Conservation (phyloP, 352 stramenopile species). For the Phytophthora pisi region DNA sequence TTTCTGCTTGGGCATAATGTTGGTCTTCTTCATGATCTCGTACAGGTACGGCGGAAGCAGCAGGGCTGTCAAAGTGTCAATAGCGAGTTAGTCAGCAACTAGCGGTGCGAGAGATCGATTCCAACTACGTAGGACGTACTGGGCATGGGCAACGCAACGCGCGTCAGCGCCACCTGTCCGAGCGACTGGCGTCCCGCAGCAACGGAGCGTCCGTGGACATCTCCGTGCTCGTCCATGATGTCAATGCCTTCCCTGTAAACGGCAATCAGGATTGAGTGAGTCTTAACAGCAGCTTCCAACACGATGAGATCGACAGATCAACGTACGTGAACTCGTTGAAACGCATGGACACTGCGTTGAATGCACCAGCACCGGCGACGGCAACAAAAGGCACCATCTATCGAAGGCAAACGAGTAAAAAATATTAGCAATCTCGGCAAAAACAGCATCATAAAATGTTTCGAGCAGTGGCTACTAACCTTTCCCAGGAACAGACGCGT, state of each 20-base stretch:
- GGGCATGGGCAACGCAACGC: conserved; percentile 78
- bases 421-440: neutral
- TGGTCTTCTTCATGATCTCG: conserved; percentile 74
- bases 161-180: conserved; percentile 78
- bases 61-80: conserved; percentile 48
- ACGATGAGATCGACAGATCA: neutral
- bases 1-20: conserved; percentile 72
- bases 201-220: conserved; percentile 79
- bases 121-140: conserved; percentile 48
- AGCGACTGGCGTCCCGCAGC: conserved; percentile 82
- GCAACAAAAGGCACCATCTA: conserved; percentile 88
- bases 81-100: neutral
- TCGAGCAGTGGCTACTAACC: conserved; percentile 28
- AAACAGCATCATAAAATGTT: neutral
- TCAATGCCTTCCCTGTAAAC: conserved; percentile 76
- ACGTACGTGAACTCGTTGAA: conserved; percentile 86
- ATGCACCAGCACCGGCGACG: conserved; percentile 80
- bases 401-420: neutral
- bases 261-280: neutral
- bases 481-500: conserved; percentile 69
- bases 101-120: neutral
- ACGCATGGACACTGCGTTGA: conserved; percentile 90
- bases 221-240: conserved; percentile 80
- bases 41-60: conserved; percentile 84
- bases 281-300: too few species aligned